Evolutionary conservation across 2,329 filamentous ascomycete species (phyloP).

Genomic region (Nothomitra cinnamomea): DNA sequence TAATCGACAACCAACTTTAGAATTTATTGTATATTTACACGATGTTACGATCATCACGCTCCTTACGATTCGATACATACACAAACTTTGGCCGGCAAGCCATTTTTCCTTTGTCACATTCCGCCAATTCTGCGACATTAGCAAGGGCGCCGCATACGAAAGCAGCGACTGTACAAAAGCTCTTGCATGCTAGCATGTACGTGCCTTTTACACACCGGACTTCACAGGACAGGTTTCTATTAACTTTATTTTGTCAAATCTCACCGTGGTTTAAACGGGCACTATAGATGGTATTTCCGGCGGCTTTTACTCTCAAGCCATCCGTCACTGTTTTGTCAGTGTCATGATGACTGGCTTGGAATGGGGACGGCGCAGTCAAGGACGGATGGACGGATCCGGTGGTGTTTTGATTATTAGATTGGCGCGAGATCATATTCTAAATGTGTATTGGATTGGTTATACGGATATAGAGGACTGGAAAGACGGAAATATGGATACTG

Average conservation of each 20-base stretch:
- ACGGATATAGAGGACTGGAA: not conserved
- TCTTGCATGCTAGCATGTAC: no score
- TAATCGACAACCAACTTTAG: not conserved
- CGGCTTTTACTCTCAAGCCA: not conserved
- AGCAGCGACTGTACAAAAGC: no score
- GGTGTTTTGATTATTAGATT: not conserved
- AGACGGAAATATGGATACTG: no score
- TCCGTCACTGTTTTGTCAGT: not conserved
- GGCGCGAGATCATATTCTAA: not conserved
- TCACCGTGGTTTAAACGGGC: not conserved
- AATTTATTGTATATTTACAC: not conserved
- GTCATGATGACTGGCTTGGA: not conserved
- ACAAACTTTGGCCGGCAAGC: not conserved
- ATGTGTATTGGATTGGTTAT: not conserved
- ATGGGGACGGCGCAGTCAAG: slow-evolving; percentile 3
- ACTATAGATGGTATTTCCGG: not conserved
- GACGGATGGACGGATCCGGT: no score
- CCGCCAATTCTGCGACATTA: not conserved
- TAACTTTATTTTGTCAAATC: no score
- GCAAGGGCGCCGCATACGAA: no score
- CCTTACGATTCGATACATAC: not conserved
- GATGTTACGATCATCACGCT: not conserved
- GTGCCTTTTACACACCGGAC: no score
- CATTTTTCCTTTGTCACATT: not conserved
- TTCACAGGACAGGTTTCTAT: no score